phyloP scores from a whole-genome alignment of 2,329 filamentous ascomycete species.

The Fusarium multiceps region DNA sequence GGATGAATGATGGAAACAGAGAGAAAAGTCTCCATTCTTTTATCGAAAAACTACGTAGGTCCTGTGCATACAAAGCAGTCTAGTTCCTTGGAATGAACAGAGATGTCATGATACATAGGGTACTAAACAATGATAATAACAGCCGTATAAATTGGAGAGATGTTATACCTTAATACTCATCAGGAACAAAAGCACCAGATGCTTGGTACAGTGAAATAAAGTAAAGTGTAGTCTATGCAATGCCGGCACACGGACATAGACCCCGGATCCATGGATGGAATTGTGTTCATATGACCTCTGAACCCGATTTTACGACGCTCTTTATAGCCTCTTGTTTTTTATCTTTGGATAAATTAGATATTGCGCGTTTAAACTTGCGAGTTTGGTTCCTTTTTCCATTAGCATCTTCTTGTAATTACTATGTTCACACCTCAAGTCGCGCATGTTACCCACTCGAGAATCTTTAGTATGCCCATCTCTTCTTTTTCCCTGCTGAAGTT shows the following conservation, averaged over 20 bases:
- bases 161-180: not conserved
- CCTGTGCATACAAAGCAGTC: not conserved
- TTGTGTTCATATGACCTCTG: constrained; percentile 37
- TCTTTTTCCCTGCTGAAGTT: constrained; percentile 19
- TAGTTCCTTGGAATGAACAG: not conserved
- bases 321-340: not conserved
- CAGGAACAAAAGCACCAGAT: not conserved
- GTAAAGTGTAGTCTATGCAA: not conserved
- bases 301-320: constrained; percentile 12
- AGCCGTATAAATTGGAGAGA: not conserved
- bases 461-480: constrained; percentile 16
- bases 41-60: not conserved
- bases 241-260: constrained; percentile 7
- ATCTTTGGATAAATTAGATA: constrained; percentile 2
- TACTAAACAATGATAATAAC: not conserved
- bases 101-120: not conserved
- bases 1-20: constrained; percentile 21
- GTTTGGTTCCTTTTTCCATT: not conserved
- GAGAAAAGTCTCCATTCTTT: constrained; percentile 18
- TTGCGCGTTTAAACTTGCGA: constrained; percentile 1
- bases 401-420: constrained; percentile 18
- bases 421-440: constrained; percentile 25
- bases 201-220: not conserved
- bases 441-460: constrained; percentile 29
- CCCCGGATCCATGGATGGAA: constrained; percentile 20